Evolutionary conservation across 2,329 filamentous ascomycete species (phyloP).

Genomic region (Alternaria triticina): DNA sequence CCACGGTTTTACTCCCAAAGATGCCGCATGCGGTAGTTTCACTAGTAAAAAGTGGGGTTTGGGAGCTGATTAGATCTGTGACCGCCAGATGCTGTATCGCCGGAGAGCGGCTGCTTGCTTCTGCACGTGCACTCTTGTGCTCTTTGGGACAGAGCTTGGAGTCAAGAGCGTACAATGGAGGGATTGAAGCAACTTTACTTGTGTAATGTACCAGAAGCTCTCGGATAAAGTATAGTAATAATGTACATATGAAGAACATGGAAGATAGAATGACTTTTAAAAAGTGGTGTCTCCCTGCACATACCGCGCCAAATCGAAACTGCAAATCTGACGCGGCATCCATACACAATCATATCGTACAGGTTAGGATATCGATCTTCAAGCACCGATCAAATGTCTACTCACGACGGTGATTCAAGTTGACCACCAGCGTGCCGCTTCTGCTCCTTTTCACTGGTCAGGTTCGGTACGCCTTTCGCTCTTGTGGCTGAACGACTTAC

Average conservation of each 20-base stretch:
- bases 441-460: neutral
- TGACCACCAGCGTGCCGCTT: neutral
- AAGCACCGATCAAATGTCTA: neutral
- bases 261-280: neutral
- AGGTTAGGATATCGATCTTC: neutral
- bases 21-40: slow-evolving; percentile 1
- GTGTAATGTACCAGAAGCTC: neutral
- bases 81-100: neutral
- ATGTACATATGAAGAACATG: neutral
- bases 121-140: neutral
- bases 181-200: neutral
- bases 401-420: neutral
- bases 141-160: neutral
- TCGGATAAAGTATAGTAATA: neutral
- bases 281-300: neutral
- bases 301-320: neutral
- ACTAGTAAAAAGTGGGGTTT: neutral
- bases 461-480: neutral
- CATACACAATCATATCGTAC: neutral
- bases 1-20: neutral
- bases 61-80: neutral
- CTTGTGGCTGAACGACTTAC: neutral
- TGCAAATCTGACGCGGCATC: neutral
- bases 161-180: neutral
- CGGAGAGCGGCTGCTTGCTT: neutral